These are phyloP conservation scores for Globisporangium cylindrosporum DNA, from an alignment of 352 stramenopile genomes.

Conservation along the genomic window DNA sequence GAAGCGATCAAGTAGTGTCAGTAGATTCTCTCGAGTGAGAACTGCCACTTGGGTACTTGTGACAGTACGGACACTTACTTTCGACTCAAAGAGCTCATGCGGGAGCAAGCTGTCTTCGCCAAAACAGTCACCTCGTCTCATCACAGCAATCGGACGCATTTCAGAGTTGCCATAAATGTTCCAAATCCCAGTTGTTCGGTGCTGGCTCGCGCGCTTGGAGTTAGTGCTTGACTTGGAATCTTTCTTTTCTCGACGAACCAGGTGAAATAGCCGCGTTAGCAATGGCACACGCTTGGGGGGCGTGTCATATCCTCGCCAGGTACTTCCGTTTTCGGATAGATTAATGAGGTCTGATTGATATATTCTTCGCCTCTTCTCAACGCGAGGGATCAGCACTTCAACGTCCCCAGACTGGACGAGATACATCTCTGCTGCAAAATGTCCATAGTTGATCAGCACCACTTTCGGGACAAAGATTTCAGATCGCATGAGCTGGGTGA, in stretches of 20 bases:
- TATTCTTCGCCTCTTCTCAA: conserved; percentile 6
- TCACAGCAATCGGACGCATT: conserved; percentile 34
- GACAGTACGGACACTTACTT: conserved; percentile 48
- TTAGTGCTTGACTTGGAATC: not conserved
- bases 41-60: conserved; percentile 49
- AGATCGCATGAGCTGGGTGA: conserved; percentile 33
- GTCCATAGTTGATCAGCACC: conserved; percentile 50
- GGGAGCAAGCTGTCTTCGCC: conserved; percentile 53
- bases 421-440: conserved; percentile 54
- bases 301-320: not conserved
- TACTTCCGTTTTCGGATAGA: conserved; percentile 14
- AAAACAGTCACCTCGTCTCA: conserved; percentile 56
- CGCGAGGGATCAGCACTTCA: conserved; percentile 42
- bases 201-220: not conserved
- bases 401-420: conserved; percentile 58
- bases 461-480: conserved; percentile 64
- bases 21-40: conserved; percentile 36
- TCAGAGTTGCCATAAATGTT: not conserved
- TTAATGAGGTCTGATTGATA: conserved; percentile 3
- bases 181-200: conserved; percentile 4
- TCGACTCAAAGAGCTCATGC: conserved; percentile 33
- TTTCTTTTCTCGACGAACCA: not conserved
- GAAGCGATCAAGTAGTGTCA: conserved; percentile 36
- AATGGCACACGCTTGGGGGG: not conserved
- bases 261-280: not conserved